Evolutionary conservation across 176 grass and related monocot genomes (phyloP), one percentile per base, ranked within the genome.

Genomic region (Musa itinerans): DNA sequence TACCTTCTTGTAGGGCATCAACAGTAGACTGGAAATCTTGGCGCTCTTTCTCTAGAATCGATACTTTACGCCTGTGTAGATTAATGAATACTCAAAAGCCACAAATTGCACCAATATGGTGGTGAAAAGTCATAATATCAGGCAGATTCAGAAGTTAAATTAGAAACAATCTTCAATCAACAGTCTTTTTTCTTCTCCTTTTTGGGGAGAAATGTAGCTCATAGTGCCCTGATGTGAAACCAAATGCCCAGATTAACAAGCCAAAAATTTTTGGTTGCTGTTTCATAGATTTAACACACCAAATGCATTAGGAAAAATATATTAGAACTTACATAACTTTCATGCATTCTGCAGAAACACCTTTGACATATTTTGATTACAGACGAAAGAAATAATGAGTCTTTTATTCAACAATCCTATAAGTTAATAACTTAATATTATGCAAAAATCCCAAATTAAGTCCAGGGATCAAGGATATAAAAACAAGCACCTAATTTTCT

Each of bases 1-100:
- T 78, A 92, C 96, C 96, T 99, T 99, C 96, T 89, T 95, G 91
- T 72, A 99, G 79, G 83, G 91, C 96, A 78, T 92, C 86, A 64
- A 95, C 82, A 55, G 91, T 89, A 74, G 89, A 99, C 70, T 99
- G 91, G 71, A 99, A 92, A 95, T 99, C 90, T 23, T 95, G 89
- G 51, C 81, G 83, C 72, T 99, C 91, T 85, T 91, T 99, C 79
- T 95, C 91, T 59, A 99, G 69, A 83, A 87, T 80, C 52, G 91
- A 99, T 69, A 95, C 83, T 89, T 92, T 99, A 79, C 89, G 96
- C 61, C 96, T 99, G 85, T 25, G 69, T 34, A 62, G 34, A 63
- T 54, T 79, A 51, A 54, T 26, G 83, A 62, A 82, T 24, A 80
- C 79, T 52, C 65, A 80, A 65, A 72, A 12, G 14, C 12, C 22